A percentile compares a stretch with the other conserved stretches of the same genome.
phyloP scores from a whole-genome alignment of 2,329 filamentous ascomycete species.

The Apiospora marii region DNA sequence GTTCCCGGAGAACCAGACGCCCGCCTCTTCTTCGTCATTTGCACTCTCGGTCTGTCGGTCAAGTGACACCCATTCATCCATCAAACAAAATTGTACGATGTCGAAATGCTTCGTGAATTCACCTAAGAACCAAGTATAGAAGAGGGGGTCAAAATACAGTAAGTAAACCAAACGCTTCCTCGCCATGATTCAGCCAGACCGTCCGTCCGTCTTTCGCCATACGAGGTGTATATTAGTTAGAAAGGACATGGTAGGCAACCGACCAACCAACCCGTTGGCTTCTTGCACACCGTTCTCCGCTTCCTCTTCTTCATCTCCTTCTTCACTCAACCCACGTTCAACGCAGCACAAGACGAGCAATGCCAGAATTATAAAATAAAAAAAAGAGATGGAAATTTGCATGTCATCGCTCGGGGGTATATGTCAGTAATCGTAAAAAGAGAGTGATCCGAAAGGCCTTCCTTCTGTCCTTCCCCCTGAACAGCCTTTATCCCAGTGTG shows the following conservation, averaged over 20 bases:
- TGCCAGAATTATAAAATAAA: background rate
- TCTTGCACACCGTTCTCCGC: background rate
- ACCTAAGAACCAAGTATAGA: background rate
- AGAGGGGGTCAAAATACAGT: background rate
- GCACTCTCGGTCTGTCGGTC: too few species aligned
- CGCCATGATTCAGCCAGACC: background rate
- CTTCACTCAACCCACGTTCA: background rate
- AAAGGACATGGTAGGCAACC: too few species aligned
- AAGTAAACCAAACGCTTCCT: background rate
- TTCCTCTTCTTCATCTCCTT: background rate
- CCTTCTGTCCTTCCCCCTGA: background rate
- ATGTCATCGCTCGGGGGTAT: conserved; percentile 18
- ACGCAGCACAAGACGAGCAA: too few species aligned
- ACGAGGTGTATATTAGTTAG: background rate
- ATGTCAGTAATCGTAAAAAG: conserved; percentile 11
- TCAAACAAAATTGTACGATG: background rate
- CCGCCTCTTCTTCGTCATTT: too few species aligned
- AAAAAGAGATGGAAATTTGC: conserved; percentile 7
- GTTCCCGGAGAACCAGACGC: too few species aligned
- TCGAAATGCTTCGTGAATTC: background rate
- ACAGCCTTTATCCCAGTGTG: background rate
- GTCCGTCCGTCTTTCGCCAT: background rate
- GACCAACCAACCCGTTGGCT: background rate
- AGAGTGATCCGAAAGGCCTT: conserved; percentile 2
- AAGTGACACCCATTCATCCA: too few species aligned